Evolutionary conservation across 2,329 filamentous ascomycete species (phyloP), one percentile per base, ranked within the genome.

Genomic region (Colletotrichum ledebouriae): DNA sequence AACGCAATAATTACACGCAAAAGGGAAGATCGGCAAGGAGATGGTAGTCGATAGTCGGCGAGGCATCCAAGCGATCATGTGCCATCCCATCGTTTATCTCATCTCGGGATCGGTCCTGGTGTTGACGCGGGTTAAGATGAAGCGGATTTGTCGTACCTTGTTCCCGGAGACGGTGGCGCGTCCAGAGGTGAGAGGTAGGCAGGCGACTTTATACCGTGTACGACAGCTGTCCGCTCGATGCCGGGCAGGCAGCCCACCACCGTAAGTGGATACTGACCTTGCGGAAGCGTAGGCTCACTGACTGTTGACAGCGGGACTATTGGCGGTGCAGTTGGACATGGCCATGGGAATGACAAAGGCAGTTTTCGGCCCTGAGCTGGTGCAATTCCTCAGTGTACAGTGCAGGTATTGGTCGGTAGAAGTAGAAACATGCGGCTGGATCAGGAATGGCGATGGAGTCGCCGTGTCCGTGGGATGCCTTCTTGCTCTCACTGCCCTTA

Each of bases 371-470:
- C 37, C 53, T 34, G 37, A 42, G 39, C 53, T 59, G 41, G 56
- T 17, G 15, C 34, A 34, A 25, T n/a, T 46, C 25, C n/a, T 42
- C 39, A 65, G 5, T 41, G 42, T n/a, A 50, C 29, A n/a, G 59
- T 34, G 47, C 34, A 29, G 37, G 6, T 39, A 39, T 13, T 50
- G 29, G 46, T 22, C 33, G 37, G n/a, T 13, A 15, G 25, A n/a
- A 33, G 42, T 15, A 58, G 29, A 58, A 46, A 63, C 52, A 20
- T 42, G 20, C 34, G 6, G 12, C 41, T 52, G 53, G 42, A 63
- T 63, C 37, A 33, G 39, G 44, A 67, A 63, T 41, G 53, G 47
- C 33, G 46, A 53, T 64, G 55, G 60, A 64, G 41, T 55, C 46
- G 53, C 47, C 47, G 41, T 42, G 60, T 29, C 47, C n/a, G 13